Percentiles rank a stretch among this genome's conserved stretches.
phyloP scores from a whole-genome alignment of 2,329 filamentous ascomycete species.

The Hypoxylon sp. region DNA sequence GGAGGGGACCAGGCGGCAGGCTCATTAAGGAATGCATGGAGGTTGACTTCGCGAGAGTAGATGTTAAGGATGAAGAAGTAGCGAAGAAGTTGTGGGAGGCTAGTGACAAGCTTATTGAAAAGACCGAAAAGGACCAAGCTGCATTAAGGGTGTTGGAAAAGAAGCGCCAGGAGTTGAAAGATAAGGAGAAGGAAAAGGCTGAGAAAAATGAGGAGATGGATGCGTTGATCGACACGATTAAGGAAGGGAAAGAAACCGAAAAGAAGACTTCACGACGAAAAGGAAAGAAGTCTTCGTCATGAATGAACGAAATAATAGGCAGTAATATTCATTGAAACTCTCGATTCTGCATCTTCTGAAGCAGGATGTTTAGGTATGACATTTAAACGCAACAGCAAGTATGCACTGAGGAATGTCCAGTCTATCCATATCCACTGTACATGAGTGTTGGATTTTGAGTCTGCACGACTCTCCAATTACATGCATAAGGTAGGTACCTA shows the following conservation, averaged over 20 bases:
- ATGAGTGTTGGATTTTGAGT: neutral
- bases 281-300: slow-evolving; percentile 49
- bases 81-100: slow-evolving; percentile 92
- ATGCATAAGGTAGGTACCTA: neutral
- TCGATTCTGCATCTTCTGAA: neutral
- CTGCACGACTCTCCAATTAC: neutral
- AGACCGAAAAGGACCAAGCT: slow-evolving; percentile 83
- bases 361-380: neutral
- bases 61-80: slow-evolving; percentile 81
- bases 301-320: slow-evolving; percentile 10
- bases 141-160: slow-evolving; percentile 55
- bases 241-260: slow-evolving; percentile 53
- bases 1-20: slow-evolving; percentile 74
- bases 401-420: neutral
- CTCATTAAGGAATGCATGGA: slow-evolving; percentile 91
- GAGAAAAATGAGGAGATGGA: slow-evolving; percentile 51
- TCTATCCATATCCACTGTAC: neutral
- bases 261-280: slow-evolving; percentile 52
- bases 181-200: slow-evolving; percentile 50
- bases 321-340: slow-evolving; percentile 15
- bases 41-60: slow-evolving; percentile 76
- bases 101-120: slow-evolving; percentile 86
- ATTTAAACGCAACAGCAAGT: neutral
- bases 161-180: slow-evolving; percentile 56
- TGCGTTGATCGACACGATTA: slow-evolving; percentile 50